Evolutionary conservation across 306 rosid genomes (phyloP).

Genomic region (Fragaria nilgerrensis): DNA sequence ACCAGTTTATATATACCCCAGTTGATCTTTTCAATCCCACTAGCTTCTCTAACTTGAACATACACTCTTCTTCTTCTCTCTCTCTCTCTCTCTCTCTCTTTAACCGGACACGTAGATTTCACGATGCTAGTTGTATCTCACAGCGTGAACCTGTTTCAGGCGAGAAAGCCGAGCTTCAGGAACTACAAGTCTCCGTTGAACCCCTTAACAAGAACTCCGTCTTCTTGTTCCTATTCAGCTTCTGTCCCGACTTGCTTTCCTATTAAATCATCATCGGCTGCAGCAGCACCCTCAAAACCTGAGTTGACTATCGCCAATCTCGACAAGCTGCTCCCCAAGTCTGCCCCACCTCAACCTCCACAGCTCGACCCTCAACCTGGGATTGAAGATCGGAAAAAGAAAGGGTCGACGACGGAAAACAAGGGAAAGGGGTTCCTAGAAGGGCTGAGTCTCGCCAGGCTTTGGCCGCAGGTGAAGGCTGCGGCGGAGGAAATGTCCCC

Average conservation of each 20-base stretch:
- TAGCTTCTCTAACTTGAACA: neutral
- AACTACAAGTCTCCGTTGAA: constrained; percentile 51
- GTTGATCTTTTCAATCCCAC: neutral
- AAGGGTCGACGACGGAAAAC: constrained; percentile 21
- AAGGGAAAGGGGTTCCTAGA: constrained; percentile 46
- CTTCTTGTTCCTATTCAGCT: constrained; percentile 25
- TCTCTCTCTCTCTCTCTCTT: neutral
- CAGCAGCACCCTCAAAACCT: constrained; percentile 18
- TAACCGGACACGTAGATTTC: neutral
- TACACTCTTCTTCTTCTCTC: neutral
- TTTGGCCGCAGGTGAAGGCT: constrained; percentile 66
- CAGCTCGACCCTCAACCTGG: constrained; percentile 19
- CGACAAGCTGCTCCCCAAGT: constrained; percentile 58
- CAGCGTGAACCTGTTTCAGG: constrained; percentile 40
- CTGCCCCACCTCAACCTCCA: constrained; percentile 24
- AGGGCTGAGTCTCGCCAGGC: constrained; percentile 45
- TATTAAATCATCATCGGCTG: neutral
- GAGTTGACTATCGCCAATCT: constrained; percentile 56
- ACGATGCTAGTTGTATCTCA: constrained; percentile 53
- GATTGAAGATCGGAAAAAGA: constrained; percentile 3
- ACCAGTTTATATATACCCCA: neutral
- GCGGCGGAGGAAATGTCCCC: constrained; percentile 88
- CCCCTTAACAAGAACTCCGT: constrained; percentile 31
- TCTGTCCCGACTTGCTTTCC: neutral
- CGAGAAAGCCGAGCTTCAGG: constrained; percentile 48